Evolutionary conservation across 352 stramenopile species (phyloP), one percentile per base, ranked within the genome.

Genomic region (Phytophthora tubulina): DNA sequence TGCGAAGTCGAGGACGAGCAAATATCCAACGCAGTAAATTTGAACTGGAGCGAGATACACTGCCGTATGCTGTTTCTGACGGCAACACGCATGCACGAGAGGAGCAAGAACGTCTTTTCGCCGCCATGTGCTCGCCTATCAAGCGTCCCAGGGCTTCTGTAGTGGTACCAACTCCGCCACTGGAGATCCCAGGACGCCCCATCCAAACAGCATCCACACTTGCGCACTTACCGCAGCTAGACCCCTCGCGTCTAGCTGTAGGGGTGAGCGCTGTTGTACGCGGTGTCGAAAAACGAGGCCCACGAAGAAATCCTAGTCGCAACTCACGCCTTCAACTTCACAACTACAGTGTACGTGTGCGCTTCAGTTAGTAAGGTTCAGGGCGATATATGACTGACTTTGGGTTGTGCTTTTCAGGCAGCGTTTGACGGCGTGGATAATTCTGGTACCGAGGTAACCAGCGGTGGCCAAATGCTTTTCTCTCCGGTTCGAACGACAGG

Each of bases 261-360:
- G 84, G 82, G 3, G 84, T 92, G 9, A 80, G 78, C 7, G 84
- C 82, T 7, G 80, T 92, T 10, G 71, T 89, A 0, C 73, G 63
- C 2, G 81, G 82, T 1, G 69, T 91, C 6, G 76, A 92, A 45
- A 92, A 90, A 59, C 65, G 62, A 42, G 82, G 80, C 0, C 81
- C 78, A 39, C 68, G 75, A 46, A 68, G 69, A 32, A 84, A 73
- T 64, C 82, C 84, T 41, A 90, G 82, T 41, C 77, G 82, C n/a
- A 84, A 90, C 11, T 84, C 82, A 7, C 63, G 82, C 1, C 70
- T 86, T 3, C 77, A 84, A 48, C 70, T 89, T 10, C 85, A 91
- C 53, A 92, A 92, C 59, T 89, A 91, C 72, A 83, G 56, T 21
- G 81, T 89, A 80, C 44, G 76, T 71, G 14, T 31, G 39, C 38